Percentiles rank a stretch among this genome's conserved stretches.
Conservation (phyloP, 495 filamentous ascomycete species). For the Oleoguttula mirabilis region DNA sequence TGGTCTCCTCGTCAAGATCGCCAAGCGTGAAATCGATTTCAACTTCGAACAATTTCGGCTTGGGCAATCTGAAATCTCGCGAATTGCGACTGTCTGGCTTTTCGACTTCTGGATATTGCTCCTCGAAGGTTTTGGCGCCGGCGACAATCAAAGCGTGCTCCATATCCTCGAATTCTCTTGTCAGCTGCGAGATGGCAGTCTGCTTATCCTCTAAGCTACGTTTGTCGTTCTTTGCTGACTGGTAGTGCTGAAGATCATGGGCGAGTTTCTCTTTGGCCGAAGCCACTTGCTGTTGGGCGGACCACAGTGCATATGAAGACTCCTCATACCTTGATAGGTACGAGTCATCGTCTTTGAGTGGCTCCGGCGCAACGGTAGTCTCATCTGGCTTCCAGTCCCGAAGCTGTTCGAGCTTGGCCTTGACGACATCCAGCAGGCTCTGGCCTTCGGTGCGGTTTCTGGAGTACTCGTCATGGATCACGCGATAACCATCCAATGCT, state of each 20-base stretch:
- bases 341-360: constrained; percentile 27
- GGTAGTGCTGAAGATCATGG: constrained; percentile 22
- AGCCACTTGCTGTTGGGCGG: constrained; percentile 30
- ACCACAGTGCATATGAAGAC: constrained; percentile 44
- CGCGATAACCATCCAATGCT: constrained; percentile 26
- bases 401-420: constrained; percentile 37
- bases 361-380: constrained; percentile 14
- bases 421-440: constrained; percentile 46
- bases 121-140: constrained; percentile 51
- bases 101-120: constrained; percentile 46
- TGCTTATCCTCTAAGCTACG: constrained; percentile 40
- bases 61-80: no score
- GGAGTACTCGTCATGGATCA: constrained; percentile 18
- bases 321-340: constrained; percentile 36
- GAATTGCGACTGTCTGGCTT: constrained; percentile 12
- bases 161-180: constrained; percentile 40
- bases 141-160: constrained; percentile 40
- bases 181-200: constrained; percentile 35
- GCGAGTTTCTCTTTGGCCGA: constrained; percentile 14
- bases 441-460: constrained; percentile 23
- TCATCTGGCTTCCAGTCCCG: constrained; percentile 31
- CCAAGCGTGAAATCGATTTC: constrained; percentile 38
- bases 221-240: constrained; percentile 22
- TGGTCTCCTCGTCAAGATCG: constrained; percentile 40
- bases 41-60: constrained; percentile 32